Evolutionary conservation across 371 early-diverging fungal species (phyloP).

Genomic region (Apophysomyces ossiformis): DNA sequence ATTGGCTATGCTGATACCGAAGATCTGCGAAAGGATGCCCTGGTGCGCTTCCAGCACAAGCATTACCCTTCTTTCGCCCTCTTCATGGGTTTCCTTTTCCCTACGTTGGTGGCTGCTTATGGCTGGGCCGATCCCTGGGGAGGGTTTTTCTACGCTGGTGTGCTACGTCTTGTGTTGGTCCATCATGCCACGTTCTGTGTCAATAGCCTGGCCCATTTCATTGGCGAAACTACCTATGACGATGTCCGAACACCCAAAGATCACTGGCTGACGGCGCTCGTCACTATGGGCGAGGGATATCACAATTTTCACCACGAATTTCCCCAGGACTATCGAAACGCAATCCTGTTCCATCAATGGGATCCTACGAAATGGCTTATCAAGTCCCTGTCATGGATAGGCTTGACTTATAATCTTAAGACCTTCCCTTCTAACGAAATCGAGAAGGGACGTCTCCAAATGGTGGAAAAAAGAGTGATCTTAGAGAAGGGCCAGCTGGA

Average conservation of each 20-base stretch:
- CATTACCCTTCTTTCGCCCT: constrained; percentile 77
- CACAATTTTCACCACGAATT: constrained; percentile 96
- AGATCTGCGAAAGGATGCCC: constrained; percentile 80
- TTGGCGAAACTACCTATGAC: constrained; percentile 85
- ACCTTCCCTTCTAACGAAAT: constrained; percentile 91
- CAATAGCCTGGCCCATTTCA: constrained; percentile 85
- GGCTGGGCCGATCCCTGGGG: constrained; percentile 93
- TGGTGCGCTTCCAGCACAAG: constrained; percentile 85
- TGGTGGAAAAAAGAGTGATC: constrained; percentile 83
- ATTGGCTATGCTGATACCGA: constrained; percentile 85
- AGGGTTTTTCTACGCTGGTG: constrained; percentile 86
- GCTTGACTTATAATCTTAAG: constrained; percentile 88
- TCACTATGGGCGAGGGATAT: constrained; percentile 86
- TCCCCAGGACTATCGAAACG: constrained; percentile 96
- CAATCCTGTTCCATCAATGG: constrained; percentile 87
- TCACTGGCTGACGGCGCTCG: constrained; percentile 79
- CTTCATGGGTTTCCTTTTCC: constrained; percentile 75
- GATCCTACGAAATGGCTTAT: constrained; percentile 98
- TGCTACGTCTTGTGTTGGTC: constrained; percentile 80
- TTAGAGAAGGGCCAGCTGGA: constrained; percentile 61
- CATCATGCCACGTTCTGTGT: constrained; percentile 97
- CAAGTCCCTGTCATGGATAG: constrained; percentile 62
- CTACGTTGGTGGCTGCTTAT: constrained; percentile 81
- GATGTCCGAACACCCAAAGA: constrained; percentile 84
- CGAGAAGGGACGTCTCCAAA: constrained; percentile 79